Percentiles rank a stretch among this genome's conserved stretches.
Conservation (phyloP, 2,329 filamentous ascomycete species). For the Trichoderma semiorbis region DNA sequence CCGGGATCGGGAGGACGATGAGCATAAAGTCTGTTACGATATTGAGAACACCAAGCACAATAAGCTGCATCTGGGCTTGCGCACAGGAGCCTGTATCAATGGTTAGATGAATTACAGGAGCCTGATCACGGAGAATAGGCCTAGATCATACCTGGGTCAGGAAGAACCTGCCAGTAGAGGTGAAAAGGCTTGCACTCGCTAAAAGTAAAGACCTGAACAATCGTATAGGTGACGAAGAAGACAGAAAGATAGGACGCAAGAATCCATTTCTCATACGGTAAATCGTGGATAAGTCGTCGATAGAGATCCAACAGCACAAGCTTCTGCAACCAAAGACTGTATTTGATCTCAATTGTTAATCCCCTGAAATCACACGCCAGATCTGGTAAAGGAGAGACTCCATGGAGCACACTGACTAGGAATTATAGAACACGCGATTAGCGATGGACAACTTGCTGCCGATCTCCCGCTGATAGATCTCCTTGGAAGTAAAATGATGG, state of each 20-base stretch:
- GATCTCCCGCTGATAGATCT: constrained; percentile 33
- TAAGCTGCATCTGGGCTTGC: constrained; percentile 32
- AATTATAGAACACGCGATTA: constrained; percentile 33
- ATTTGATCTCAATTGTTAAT: not conserved
- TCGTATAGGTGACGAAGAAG: constrained; percentile 31
- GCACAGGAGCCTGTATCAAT: constrained; percentile 26
- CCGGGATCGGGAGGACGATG: constrained; percentile 25
- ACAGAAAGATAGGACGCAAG: constrained; percentile 27
- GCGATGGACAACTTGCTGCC: constrained; percentile 34
- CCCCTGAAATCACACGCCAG: not conserved
- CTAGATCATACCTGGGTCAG: constrained; percentile 30
- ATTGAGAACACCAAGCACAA: constrained; percentile 34
- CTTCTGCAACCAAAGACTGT: constrained; percentile 31
- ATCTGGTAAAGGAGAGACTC: not conserved
- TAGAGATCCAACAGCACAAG: constrained; percentile 29
- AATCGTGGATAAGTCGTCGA: constrained; percentile 24
- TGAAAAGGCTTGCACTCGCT: constrained; percentile 43
- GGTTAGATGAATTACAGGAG: not conserved
- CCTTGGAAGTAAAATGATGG: constrained; percentile 28
- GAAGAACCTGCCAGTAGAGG: constrained; percentile 56
- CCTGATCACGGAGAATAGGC: not conserved
- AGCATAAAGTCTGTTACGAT: constrained; percentile 33
- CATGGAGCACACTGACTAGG: constrained; percentile 31
- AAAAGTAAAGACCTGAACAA: constrained; percentile 33
- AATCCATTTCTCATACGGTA: constrained; percentile 25